Percentiles rank a stretch among this genome's conserved stretches.
Conservation (phyloP, 495 filamentous ascomycete species). For the Hypoxylon crocopeplum region DNA sequence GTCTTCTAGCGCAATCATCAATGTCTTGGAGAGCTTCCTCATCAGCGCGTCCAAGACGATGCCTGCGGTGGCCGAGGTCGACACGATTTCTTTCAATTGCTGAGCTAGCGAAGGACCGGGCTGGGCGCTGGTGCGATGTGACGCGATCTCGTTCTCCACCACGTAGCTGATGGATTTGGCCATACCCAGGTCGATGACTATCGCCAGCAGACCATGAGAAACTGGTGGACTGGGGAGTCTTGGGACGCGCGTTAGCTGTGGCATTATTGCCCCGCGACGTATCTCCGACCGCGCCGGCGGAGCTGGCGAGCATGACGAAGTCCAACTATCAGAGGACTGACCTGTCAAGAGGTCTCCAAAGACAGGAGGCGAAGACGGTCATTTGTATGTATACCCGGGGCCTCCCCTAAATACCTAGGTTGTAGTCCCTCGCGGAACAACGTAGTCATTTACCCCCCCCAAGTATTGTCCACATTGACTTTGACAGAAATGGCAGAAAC, state of each 20-base stretch:
- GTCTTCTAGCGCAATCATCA: slow-evolving; percentile 7
- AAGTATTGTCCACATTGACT: no score
- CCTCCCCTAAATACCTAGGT: no score
- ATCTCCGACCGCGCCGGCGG: slow-evolving; percentile 54
- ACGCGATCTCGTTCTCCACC: slow-evolving; percentile 21
- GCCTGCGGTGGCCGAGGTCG: neutral
- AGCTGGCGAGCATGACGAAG: slow-evolving; percentile 48
- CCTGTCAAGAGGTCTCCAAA: no score
- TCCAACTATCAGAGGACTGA: no score
- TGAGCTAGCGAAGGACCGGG: neutral
- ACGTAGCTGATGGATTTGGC: slow-evolving; percentile 48
- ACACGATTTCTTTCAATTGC: neutral
- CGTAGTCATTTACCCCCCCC: no score
- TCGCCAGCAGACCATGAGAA: slow-evolving; percentile 41
- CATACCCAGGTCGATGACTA: slow-evolving; percentile 58
- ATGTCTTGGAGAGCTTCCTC: slow-evolving; percentile 6
- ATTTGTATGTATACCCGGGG: no score
- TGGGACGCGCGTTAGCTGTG: slow-evolving; percentile 59
- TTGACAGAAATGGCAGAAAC: no score
- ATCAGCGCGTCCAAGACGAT: slow-evolving; percentile 7
- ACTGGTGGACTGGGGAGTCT: slow-evolving; percentile 40
- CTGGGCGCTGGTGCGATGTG: neutral
- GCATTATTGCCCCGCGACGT: slow-evolving; percentile 58
- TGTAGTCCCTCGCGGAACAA: no score
- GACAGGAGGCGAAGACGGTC: no score